Evolutionary conservation across 768 basidiomycete genomes (phyloP).

Genomic region (Termitomyces sp.): DNA sequence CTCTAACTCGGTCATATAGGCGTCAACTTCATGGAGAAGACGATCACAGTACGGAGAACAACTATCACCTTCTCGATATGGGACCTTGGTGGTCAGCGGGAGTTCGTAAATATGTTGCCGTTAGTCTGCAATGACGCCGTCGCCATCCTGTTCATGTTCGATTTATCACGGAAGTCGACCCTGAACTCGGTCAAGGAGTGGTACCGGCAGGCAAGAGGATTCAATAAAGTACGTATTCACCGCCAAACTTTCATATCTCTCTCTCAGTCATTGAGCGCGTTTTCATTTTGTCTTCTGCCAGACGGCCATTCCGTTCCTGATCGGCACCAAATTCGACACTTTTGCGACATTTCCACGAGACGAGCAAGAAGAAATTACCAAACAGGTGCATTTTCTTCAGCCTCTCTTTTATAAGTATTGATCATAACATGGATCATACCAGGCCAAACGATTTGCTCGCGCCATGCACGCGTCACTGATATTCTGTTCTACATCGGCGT

Average conservation of each 20-base stretch:
- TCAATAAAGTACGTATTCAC: constrained; percentile 81
- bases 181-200: constrained; percentile 99
- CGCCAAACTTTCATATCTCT: neutral
- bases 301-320: constrained; percentile 98
- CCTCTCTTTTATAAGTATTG: neutral
- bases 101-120: constrained; percentile 99
- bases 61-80: constrained; percentile 99
- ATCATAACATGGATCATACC: constrained; percentile 6
- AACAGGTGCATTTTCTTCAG: constrained; percentile 57
- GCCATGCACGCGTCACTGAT: constrained; percentile 99
- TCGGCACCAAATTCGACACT: constrained; percentile 98
- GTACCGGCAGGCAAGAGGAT: constrained; percentile 98
- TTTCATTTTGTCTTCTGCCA: constrained; percentile 23
- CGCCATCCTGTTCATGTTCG: constrained; percentile 99
- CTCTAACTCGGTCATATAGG: constrained; percentile 33
- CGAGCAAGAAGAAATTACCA: constrained; percentile 99
- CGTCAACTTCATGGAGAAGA: constrained; percentile 99
- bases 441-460: constrained; percentile 97
- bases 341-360: constrained; percentile 94
- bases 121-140: constrained; percentile 99
- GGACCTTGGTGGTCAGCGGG: constrained; percentile 95
- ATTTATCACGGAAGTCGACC: constrained; percentile 94
- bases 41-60: constrained; percentile 94
- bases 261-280: neutral
- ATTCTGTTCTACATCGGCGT: constrained; percentile 98